These are phyloP conservation scores for Xylaria sp. DNA, from an alignment of 495 filamentous ascomycete species.

Conservation along the genomic window DNA sequence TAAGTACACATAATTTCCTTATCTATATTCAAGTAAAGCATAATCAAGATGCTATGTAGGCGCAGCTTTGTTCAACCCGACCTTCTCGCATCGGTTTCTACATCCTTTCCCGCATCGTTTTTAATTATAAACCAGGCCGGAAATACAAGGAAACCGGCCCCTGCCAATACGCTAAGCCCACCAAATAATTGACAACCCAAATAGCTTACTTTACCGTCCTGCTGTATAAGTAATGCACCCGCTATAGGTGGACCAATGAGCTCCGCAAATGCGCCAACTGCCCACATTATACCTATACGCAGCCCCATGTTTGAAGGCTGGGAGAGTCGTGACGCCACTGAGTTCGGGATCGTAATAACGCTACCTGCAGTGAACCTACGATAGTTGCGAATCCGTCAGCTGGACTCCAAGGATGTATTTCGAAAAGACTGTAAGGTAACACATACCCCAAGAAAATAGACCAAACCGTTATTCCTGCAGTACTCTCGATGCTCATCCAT, in stretches of 20 bases:
- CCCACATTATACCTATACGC: constrained; percentile 16
- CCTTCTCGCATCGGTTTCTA: neutral
- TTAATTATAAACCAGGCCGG: constrained; percentile 13
- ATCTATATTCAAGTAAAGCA: neutral
- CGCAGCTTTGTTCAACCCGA: no score
- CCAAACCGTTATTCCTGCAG: constrained; percentile 13
- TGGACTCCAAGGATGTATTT: neutral
- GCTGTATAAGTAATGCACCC: constrained; percentile 4
- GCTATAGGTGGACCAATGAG: constrained; percentile 12
- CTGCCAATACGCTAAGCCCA: constrained; percentile 8
- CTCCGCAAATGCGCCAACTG: constrained; percentile 1
- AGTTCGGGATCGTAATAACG: constrained; percentile 16
- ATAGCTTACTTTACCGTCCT: constrained; percentile 16
- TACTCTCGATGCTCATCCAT: neutral
- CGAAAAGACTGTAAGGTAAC: neutral
- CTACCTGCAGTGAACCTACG: constrained; percentile 15
- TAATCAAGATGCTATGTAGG: no score
- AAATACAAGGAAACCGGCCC: constrained; percentile 3
- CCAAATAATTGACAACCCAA: constrained; percentile 17
- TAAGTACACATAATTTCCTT: neutral
- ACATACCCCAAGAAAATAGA: constrained; percentile 19
- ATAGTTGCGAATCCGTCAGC: neutral
- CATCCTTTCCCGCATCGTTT: neutral
- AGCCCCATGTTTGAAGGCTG: constrained; percentile 9
- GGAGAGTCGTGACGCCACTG: constrained; percentile 8